Percentiles rank a stretch among this genome's conserved stretches.
phyloP scores from a whole-genome alignment of 2,329 filamentous ascomycete species.

The Hymenoscyphus repandus region DNA sequence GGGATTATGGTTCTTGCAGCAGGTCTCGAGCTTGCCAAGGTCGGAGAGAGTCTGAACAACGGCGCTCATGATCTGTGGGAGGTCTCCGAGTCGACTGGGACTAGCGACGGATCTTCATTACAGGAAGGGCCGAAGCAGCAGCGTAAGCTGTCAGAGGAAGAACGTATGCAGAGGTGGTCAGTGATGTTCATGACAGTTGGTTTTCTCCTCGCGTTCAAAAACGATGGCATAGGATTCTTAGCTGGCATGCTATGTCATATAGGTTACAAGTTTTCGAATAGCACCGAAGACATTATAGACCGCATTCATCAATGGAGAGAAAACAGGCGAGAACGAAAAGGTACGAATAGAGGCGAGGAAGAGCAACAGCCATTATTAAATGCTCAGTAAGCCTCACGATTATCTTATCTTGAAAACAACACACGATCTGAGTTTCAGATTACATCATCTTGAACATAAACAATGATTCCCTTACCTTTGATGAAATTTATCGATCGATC shows the following conservation, averaged over 20 bases:
- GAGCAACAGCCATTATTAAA: too few species aligned
- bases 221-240: conserved; percentile 82
- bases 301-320: neutral
- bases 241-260: conserved; percentile 77
- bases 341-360: too few species aligned
- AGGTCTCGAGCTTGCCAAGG: conserved; percentile 80
- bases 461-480: too few species aligned
- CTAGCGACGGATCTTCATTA: conserved; percentile 25
- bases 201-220: conserved; percentile 77
- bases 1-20: conserved; percentile 88
- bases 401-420: too few species aligned
- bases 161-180: conserved; percentile 72
- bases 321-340: too few species aligned
- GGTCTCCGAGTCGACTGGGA: conserved; percentile 37
- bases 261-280: conserved; percentile 42
- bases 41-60: conserved; percentile 79
- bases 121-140: conserved; percentile 35
- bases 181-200: conserved; percentile 88
- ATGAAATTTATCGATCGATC: too few species aligned
- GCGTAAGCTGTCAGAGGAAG: conserved; percentile 56
- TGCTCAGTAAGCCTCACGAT: too few species aligned
- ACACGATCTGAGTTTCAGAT: too few species aligned
- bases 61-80: conserved; percentile 57
- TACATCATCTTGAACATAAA: too few species aligned
- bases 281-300: too few species aligned